Percentiles rank a stretch among this genome's conserved stretches.
Evolutionary conservation across 192 early-diverging fungal genomes (phyloP).

Genomic region (Mortierella hygrophila): DNA sequence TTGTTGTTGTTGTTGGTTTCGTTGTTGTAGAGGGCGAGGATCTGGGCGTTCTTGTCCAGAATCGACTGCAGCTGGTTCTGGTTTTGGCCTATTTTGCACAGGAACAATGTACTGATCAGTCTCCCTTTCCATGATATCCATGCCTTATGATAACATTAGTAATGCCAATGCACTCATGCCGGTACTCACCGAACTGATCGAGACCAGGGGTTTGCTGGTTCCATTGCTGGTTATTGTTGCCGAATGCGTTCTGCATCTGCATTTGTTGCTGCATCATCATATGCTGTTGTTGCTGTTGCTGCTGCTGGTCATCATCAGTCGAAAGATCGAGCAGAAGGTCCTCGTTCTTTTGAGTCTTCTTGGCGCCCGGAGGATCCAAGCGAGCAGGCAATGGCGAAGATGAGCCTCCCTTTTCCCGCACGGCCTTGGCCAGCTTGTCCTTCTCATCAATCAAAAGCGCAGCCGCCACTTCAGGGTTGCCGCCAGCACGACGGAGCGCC

Average conservation of each 20-base stretch:
- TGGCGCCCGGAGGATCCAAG: constrained; percentile 45
- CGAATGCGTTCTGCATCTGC: constrained; percentile 47
- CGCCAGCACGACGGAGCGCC: constrained; percentile 77
- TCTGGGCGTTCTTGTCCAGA: constrained; percentile 47
- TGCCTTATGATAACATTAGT: background rate
- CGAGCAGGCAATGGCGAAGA: constrained; percentile 37
- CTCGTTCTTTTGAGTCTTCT: constrained; percentile 36
- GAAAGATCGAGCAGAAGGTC: constrained; percentile 52
- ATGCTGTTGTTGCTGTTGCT: constrained; percentile 41
- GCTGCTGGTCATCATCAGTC: constrained; percentile 20
- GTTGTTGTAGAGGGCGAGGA: constrained; percentile 39
- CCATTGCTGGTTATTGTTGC: constrained; percentile 36
- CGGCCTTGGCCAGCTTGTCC: constrained; percentile 38
- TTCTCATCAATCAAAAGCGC: constrained; percentile 68
- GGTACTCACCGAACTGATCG: constrained; percentile 43
- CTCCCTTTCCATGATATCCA: background rate
- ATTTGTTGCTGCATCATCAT: constrained; percentile 54
- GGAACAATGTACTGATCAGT: background rate
- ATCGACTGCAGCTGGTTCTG: constrained; percentile 54
- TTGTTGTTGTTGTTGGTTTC: constrained; percentile 13
- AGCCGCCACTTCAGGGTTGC: constrained; percentile 82
- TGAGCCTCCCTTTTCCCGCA: constrained; percentile 37
- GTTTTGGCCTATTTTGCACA: constrained; percentile 33
- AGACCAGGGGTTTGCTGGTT: constrained; percentile 12
- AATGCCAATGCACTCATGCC: background rate